Conservation (phyloP, 768 basidiomycete genomes). For the Trametes meyenii region DNA sequence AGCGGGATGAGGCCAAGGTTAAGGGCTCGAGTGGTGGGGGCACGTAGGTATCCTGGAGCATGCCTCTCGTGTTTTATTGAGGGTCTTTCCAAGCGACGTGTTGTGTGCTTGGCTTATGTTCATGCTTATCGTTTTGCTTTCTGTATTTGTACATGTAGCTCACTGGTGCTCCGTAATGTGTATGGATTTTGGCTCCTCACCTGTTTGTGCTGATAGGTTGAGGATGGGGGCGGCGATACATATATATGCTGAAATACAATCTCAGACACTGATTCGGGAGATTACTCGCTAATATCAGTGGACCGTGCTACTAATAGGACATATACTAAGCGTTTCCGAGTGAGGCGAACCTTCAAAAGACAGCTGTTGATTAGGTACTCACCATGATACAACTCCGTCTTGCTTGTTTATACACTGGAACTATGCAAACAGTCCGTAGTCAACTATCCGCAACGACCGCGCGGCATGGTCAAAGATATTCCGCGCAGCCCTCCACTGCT, state of each 20-base stretch:
- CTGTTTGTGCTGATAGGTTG: background rate
- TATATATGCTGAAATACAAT: background rate
- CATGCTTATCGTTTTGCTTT: conserved; percentile 4
- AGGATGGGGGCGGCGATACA: background rate
- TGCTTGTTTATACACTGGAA: background rate
- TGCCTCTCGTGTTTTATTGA: background rate
- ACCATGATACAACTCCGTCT: background rate
- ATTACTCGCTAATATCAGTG: background rate
- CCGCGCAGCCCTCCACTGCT: conserved; percentile 13
- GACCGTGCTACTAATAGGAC: too few relatives aligned
- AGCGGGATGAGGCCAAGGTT: conserved; percentile 28
- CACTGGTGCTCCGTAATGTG: background rate
- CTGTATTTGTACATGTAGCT: conserved; percentile 1
- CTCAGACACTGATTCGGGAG: too few relatives aligned
- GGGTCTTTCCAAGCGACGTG: background rate
- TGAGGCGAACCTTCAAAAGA: too few relatives aligned
- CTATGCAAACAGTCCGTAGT: conserved; percentile 28
- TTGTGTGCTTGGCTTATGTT: background rate
- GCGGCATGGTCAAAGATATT: conserved; percentile 20
- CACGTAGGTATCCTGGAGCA: background rate
- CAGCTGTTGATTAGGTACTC: too few relatives aligned
- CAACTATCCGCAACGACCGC: conserved; percentile 26
- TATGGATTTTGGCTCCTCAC: background rate
- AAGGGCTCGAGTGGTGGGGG: background rate
- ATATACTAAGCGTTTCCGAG: too few relatives aligned